These are phyloP conservation scores for Cryphonectria naterciae DNA, from an alignment of 2,329 filamentous ascomycete species.

Conservation along the genomic window DNA sequence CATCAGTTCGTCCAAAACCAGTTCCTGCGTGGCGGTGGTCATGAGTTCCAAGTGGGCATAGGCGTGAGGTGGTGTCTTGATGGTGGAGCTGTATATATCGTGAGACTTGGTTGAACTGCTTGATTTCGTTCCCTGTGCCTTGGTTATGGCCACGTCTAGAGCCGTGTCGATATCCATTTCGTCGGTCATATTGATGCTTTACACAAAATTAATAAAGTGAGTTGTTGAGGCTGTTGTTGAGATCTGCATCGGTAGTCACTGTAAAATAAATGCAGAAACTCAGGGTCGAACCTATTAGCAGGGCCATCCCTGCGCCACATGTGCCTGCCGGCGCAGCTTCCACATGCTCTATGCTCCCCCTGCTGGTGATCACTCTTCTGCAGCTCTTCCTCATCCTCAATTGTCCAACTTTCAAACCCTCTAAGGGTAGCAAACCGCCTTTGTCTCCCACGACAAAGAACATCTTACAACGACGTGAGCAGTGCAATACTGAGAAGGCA, in stretches of 20 bases:
- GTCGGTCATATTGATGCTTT: conserved; percentile 7
- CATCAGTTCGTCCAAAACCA: conserved; percentile 62
- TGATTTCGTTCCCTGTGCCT: conserved; percentile 35
- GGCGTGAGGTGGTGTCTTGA: conserved; percentile 56
- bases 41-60: conserved; percentile 61
- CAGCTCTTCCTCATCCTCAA: neutral
- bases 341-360: conserved; percentile 1
- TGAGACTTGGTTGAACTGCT: conserved; percentile 50
- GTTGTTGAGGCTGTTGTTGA: neutral
- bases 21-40: conserved; percentile 30
- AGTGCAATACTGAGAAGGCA: neutral
- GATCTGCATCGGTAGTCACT: neutral
- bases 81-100: conserved; percentile 55
- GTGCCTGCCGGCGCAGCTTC: conserved; percentile 8
- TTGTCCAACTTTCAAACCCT: neutral
- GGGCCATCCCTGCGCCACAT: neutral
- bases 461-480: neutral
- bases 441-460: neutral
- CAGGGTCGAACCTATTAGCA: neutral
- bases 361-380: neutral
- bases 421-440: neutral
- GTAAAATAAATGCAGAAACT: neutral
- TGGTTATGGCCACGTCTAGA: neutral
- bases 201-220: neutral
- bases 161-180: conserved; percentile 35